Base-by-base conservation (phyloP, 352 stramenopile genomes). In the Phytophthora sp. region DNA sequence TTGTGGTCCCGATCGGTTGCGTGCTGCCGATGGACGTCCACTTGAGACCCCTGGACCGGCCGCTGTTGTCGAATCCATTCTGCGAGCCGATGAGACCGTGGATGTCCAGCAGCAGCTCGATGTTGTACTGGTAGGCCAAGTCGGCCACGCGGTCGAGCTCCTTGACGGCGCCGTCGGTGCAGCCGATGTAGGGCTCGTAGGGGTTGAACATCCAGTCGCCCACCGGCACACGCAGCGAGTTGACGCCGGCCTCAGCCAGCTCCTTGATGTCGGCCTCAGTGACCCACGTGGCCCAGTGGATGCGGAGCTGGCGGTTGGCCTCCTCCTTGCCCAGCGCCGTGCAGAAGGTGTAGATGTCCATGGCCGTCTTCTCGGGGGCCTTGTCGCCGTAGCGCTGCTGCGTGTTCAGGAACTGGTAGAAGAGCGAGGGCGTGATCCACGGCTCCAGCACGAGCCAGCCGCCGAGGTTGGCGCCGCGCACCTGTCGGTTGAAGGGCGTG, bases 61-160 rank as follows among this genome's bases (percentile, higher is more conserved):
- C 96, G 21, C 83, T 96, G 72, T 99, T 99, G 74, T 99, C 96
- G 67, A 98, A 98, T 28, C 96, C 96, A 74, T 99, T 99, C 80
- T 98, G 93, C 37, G 84, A 97, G 31, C 88, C 93, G 26, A 95
- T 88, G 51, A 95, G 72, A 2, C 89, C 88, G 78, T 99, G 95
- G 44, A 99, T 87, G 72, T 99, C 95, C 38, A 99, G 70, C 39
- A 98, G 65, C 12, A 97, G 74, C 30, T 84, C 74, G n/a, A 98
- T 87, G 31, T 87, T 81, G 79, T 97, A 94, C 63, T 92, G 84
- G 35, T 79, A 62, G 9, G 80, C 82, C 72, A 95, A 84, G 67
- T 97, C 89, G 3, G 94, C 69, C n/a, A 98, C 72, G 18, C 77
- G 72, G 51, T 98, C 91, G 5, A 98, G 69, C 41, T 97, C 91